Percentiles rank a stretch among this genome's conserved stretches.
Conservation (phyloP, 2,329 filamentous ascomycete species). For the Alternaria viburni region DNA sequence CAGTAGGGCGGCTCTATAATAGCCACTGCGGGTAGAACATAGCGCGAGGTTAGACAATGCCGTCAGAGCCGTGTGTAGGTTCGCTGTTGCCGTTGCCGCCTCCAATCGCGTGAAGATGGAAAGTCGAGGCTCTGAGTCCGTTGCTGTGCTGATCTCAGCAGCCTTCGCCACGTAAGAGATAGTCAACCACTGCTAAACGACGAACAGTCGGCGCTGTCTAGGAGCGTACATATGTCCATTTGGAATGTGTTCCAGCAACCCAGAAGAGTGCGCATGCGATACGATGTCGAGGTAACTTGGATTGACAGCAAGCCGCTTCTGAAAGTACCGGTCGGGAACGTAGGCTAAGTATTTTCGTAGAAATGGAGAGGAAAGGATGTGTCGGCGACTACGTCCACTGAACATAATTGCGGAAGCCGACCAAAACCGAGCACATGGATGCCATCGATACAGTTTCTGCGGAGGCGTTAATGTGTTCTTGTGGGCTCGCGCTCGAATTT, state of each 20-base stretch:
- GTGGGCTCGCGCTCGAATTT: background rate
- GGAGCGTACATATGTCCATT: background rate
- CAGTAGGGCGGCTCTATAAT: constrained; percentile 25
- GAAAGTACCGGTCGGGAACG: constrained; percentile 7
- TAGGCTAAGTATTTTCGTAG: background rate
- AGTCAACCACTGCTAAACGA: background rate
- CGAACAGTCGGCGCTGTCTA: background rate
- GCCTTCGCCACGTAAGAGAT: background rate
- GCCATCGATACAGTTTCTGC: background rate
- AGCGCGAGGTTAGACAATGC: constrained; percentile 19
- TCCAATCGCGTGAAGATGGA: constrained; percentile 18
- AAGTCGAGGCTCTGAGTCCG: constrained; percentile 1
- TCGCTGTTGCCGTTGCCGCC: constrained; percentile 14
- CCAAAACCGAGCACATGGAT: background rate
- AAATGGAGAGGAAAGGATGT: background rate
- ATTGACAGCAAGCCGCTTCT: constrained; percentile 12
- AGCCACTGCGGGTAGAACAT: constrained; percentile 26
- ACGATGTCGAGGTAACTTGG: constrained; percentile 19
- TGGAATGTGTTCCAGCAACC: background rate
- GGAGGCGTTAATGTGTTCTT: background rate
- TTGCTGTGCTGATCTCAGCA: background rate
- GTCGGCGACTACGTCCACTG: background rate
- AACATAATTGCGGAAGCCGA: background rate
- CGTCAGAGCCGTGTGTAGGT: constrained; percentile 17
- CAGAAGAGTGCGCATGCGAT: background rate